Evolutionary conservation across 1,284 basidiomycete genomes (phyloP).

Genomic region (Heliocybe sulcata): DNA sequence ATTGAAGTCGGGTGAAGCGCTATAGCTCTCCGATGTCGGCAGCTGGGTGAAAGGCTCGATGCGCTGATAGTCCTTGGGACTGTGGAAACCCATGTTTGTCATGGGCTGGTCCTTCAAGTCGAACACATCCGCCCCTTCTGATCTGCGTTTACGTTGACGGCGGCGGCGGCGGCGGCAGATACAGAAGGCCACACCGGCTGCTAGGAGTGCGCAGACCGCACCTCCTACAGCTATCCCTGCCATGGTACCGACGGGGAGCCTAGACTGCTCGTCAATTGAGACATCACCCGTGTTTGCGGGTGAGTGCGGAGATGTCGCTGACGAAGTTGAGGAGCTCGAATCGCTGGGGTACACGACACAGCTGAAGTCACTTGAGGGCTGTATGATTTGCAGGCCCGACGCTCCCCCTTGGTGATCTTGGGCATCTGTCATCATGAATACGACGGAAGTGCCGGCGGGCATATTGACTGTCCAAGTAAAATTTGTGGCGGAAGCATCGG

Average conservation of each 20-base stretch:
- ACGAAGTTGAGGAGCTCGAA: background rate
- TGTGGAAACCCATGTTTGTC: background rate
- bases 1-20: too few relatives aligned
- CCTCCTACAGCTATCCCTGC: background rate
- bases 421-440: conserved; percentile 1
- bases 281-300: too few relatives aligned
- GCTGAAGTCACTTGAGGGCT: background rate
- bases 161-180: background rate
- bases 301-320: background rate
- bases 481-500: conserved; percentile 4
- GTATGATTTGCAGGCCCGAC: background rate
- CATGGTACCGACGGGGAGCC: background rate
- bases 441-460: conserved; percentile 11
- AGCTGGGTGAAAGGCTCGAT: background rate
- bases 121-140: background rate
- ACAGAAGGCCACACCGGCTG: background rate
- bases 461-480: conserved; percentile 22
- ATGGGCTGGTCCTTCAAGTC: background rate
- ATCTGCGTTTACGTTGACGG: background rate
- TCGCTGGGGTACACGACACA: background rate
- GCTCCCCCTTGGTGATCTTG: conserved; percentile 2
- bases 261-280: background rate
- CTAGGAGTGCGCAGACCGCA: background rate
- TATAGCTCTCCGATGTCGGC: background rate
- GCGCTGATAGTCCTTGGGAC: background rate